These are phyloP conservation scores for Aureobasidium sp. DNA, from an alignment of 2,329 filamentous ascomycete species.

Conservation along the genomic window DNA sequence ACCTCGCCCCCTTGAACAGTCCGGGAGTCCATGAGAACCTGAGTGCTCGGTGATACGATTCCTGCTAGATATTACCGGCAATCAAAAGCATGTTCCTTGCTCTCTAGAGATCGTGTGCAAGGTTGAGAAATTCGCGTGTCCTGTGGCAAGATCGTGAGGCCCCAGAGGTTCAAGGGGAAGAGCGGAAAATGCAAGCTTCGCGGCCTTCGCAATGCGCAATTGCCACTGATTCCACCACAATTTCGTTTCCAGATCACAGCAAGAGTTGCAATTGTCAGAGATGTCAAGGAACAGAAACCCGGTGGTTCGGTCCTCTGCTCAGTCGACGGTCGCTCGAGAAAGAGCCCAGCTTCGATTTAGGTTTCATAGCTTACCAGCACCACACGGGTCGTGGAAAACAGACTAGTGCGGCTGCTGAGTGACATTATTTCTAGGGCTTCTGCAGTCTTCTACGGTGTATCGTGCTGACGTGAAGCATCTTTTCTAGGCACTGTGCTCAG, in stretches of 20 bases:
- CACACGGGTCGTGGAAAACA: background rate
- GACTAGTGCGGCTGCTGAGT: background rate
- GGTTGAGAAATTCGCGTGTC: background rate
- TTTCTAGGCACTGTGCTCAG: background rate
- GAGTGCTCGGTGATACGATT: background rate
- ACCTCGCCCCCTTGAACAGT: background rate
- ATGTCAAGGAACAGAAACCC: background rate
- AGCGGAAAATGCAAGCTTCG: background rate
- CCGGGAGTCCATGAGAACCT: background rate
- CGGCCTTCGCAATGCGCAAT: background rate
- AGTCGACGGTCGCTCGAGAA: background rate
- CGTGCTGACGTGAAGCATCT: background rate
- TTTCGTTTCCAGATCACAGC: background rate
- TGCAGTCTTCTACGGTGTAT: background rate
- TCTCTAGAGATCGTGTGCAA: background rate
- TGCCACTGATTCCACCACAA: background rate
- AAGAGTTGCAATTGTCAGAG: background rate
- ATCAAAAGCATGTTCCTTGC: background rate
- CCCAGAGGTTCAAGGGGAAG: background rate
- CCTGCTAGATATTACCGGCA: background rate
- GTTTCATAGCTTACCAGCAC: constrained; percentile 14
- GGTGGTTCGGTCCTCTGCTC: background rate
- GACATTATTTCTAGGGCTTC: background rate
- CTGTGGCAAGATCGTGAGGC: background rate
- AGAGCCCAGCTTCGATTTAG: background rate